Evolutionary conservation across 208 protist genomes (phyloP), one percentile per base, ranked within the genome.

Genomic region (Leishmania major): DNA sequence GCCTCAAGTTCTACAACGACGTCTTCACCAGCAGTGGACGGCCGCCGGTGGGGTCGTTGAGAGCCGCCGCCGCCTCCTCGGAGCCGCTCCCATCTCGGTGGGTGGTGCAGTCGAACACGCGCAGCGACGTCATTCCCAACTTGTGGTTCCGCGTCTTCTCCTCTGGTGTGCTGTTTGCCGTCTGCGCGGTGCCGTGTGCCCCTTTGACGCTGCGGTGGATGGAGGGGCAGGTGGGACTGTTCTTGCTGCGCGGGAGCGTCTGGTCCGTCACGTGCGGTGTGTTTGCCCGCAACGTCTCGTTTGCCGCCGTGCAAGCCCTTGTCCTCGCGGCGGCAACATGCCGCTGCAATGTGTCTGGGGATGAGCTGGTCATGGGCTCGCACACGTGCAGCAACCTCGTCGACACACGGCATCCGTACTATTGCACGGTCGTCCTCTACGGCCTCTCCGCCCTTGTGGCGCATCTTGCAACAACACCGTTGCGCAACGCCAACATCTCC

Each of bases 361-460:
- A 73, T 17, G 45, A 73, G 15, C 64, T 74, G 11, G 55, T 76
- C 66, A 57, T 85, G 69, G 55, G 75, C 3, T n/a, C 51, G 49
- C 51, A 57, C 35, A 55, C 76, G 15, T 66, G 76, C 51, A 75
- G 66, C 83, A 77, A 7, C 62, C 62, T 89, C 4, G 91, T 93
- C 17, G 92, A 97, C 55, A 78, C 78, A 37, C 89, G 92, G 37
- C 94, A 97, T 81, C 91, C 93, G 4, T 97, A 92, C 83, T 97
- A 97, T 81, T 78, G 87, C 60, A 78, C 93, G 0, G 91, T 87
- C 6, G 82, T 51, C n/a, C 80, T 89, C 51, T 87, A 89, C 79
- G 70, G 78, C 11, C 71, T 78, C 43, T 93, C 90, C 17, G 84
- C 89, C 17, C 76, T 82, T 1, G 79, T 87, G 31, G 91, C 91